Evolutionary conservation across 768 basidiomycete genomes (phyloP), one percentile per base, ranked within the genome.

Genomic region (Russula earlei): DNA sequence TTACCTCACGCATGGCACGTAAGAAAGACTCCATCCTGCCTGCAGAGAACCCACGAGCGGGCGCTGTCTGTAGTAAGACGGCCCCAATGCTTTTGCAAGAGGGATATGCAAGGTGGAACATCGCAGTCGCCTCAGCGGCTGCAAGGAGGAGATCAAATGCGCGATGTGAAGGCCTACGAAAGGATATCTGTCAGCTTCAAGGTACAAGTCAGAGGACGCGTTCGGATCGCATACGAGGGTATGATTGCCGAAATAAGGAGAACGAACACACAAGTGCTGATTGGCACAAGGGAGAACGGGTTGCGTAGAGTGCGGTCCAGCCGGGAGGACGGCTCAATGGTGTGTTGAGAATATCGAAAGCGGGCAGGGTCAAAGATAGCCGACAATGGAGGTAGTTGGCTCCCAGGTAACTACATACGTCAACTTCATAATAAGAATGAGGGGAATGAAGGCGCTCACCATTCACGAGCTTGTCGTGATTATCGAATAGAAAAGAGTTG

Each of bases 31-130:
- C 85, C 85, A 94, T 92, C 56, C 84, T 80, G 0, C 80, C 82
- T 24, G 77, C 77, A 3, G 76, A 67, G 4, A 76, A 59, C 1
- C 81, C 78, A n/a, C 83, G 68, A 12, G 75, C 71, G 2, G 94
- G 94, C 0, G 91, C 81, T 0, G 96, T 98, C 69, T 98, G 96
- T 14, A 98, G 69, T 2, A 99, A 74, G 1, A 92, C 84, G 7
- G 84, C 82, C 2, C 91, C 95, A 12, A 95, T 85, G 0, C 89
- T 80, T 11, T 84, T 75, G 38, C 84, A 91, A 0, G 93, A 86
- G 2, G 84, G 81, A 67, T 93, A 95, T 0, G 96, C 87, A 22
- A 94, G 76, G 37, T 81, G 79, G 68, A 87, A 88, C 4, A 92
- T 95, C 15, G 88, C 71, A 11, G 84, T 66, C 0, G 92, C 85